phyloP scores from a whole-genome alignment of 192 early-diverging fungal species.

The Umbelopsis vinacea region DNA sequence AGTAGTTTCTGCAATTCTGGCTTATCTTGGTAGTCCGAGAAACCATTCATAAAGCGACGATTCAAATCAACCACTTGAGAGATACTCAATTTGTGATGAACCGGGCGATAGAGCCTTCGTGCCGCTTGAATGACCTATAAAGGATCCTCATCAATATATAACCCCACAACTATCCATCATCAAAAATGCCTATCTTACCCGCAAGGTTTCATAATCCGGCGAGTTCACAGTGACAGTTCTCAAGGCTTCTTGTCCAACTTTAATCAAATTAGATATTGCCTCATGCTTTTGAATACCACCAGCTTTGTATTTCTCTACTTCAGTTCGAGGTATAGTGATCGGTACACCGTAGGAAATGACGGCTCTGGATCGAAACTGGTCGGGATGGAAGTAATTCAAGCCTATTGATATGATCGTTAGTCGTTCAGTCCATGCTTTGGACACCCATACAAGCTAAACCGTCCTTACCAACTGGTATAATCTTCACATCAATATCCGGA shows the following conservation, averaged over 20 bases:
- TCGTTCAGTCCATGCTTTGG: not conserved
- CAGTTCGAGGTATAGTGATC: constrained; percentile 75
- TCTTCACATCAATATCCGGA: constrained; percentile 82
- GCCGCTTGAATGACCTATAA: constrained; percentile 88
- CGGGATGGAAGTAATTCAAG: constrained; percentile 95
- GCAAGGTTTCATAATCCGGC: constrained; percentile 90
- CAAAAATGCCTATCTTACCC: constrained; percentile 51
- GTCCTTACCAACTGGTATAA: constrained; percentile 76
- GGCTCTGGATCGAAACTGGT: constrained; percentile 92
- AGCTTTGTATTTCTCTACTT: constrained; percentile 78
- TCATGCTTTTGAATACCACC: constrained; percentile 84
- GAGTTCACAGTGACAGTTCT: constrained; percentile 91
- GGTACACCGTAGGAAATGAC: constrained; percentile 96
- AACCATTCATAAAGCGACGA: constrained; percentile 82
- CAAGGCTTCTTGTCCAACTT: constrained; percentile 74
- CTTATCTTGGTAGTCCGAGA: constrained; percentile 76
- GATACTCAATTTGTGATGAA: constrained; percentile 77
- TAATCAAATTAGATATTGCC: constrained; percentile 78
- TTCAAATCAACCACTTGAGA: constrained; percentile 87
- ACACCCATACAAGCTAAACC: not conserved
- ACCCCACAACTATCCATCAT: not conserved
- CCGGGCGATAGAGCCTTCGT: constrained; percentile 86
- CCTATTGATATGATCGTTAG: constrained; percentile 32
- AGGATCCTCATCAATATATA: not conserved
- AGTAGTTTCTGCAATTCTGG: constrained; percentile 72